phyloP scores from a whole-genome alignment of 2,329 filamentous ascomycete genomes.

The Verticillium longisporum region DNA sequence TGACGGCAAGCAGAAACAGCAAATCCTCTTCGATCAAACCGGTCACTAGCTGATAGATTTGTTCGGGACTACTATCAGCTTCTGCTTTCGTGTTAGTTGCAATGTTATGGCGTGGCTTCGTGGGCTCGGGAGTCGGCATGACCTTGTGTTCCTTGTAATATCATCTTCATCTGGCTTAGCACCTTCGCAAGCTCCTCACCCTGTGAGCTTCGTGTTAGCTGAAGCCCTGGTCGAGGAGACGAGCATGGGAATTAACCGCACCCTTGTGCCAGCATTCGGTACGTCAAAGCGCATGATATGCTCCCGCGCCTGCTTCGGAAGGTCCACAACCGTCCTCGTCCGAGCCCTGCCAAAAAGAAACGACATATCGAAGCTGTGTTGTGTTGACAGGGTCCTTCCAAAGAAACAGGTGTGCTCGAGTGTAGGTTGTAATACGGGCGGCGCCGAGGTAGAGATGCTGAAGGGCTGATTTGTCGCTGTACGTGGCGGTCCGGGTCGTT shows the following conservation, averaged over 20 bases:
- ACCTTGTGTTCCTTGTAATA: conserved; percentile 92
- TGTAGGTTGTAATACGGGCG: too few species aligned
- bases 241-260: conserved; percentile 14
- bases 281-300: conserved; percentile 46
- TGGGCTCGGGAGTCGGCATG: conserved; percentile 11
- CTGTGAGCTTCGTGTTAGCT: conserved; percentile 34
- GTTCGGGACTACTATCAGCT: conserved; percentile 76
- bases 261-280: conserved; percentile 40
- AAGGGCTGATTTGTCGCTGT: too few species aligned
- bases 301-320: conserved; percentile 50
- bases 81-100: conserved; percentile 44
- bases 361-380: conserved; percentile 31
- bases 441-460: too few species aligned
- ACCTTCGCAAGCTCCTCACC: conserved; percentile 82
- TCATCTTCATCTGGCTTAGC: conserved; percentile 83
- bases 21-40: conserved; percentile 85
- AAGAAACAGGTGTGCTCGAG: too few species aligned
- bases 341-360: conserved; percentile 50
- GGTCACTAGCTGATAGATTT: conserved; percentile 79
- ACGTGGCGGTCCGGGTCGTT: too few species aligned
- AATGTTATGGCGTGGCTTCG: neutral
- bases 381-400: neutral
- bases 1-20: conserved; percentile 73
- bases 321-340: conserved; percentile 43
- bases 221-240: neutral